Evolutionary conservation across 2,329 filamentous ascomycete species (phyloP), one percentile per base, ranked within the genome.

Genomic region (Cordyceps cicadae): DNA sequence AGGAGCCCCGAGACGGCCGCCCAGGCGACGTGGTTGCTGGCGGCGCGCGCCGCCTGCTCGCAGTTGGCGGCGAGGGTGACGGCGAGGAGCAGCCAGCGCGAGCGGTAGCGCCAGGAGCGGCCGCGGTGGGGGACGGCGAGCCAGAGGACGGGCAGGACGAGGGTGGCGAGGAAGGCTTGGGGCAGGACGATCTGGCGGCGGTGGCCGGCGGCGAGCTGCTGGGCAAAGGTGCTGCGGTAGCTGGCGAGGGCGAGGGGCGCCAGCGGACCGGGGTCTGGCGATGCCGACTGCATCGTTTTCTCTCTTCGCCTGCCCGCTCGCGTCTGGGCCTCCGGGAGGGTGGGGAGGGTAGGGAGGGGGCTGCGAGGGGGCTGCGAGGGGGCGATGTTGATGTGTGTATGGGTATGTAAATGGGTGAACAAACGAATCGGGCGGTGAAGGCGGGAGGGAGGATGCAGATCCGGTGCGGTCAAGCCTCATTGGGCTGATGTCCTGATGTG

Each of bases 81-180:
- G 8, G 71, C 75, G 59, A 81, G 70, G 21, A 86, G 74, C 14
- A 77, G 70, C 77, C 80, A 85, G 54, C 73, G 67, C 37, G 76
- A 74, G 9, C 66, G 72, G 64, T 81, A 82, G 12, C 85, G 65
- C 78, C 79, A 81, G 5, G 77, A 77, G 9, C 77, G 73, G 2
- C 73, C 70, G 37, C 70, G 73, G 66, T 87, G 83, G 1, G 83
- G 81, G 62, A 87, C 74, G 54, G 78, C 71, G 15, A 87, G 76
- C 69, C 84, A 87, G 3, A 83, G 63, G 1, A 78, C 69, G 0
- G 82, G 80, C 2, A 87, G 59, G 48, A 83, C 53, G 50, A 80
- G 73, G 32, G 76, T 67, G 3, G 76, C 78, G 24, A 82, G 62
- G 7, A 85, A 62, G 60, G 76, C 73, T 61, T 81, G 79, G 0